phyloP scores from a whole-genome alignment of 164 flowering plant species.

The Tinospora cordifolia region DNA sequence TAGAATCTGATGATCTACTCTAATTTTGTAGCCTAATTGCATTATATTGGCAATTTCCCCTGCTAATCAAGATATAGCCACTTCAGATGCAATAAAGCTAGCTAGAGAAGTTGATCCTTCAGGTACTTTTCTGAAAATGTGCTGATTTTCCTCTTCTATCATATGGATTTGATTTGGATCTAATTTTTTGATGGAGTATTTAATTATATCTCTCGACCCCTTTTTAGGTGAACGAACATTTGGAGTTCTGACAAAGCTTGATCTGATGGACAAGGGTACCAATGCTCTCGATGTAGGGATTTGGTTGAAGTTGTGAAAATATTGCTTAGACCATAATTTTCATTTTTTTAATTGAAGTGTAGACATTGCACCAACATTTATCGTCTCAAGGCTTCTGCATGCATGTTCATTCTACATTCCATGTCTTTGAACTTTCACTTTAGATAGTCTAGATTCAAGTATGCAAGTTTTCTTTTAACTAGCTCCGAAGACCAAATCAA shows the following conservation, averaged over 20 bases:
- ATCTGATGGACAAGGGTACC: slow-evolving; percentile 95
- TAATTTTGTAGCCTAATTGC: slow-evolving; percentile 68
- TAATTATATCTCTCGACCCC: neutral
- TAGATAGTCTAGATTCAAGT: neutral
- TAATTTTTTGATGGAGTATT: neutral
- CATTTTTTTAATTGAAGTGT: neutral
- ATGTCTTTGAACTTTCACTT: neutral
- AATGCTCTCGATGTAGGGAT: slow-evolving; percentile 73
- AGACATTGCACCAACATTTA: neutral
- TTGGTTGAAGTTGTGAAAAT: slow-evolving; percentile 4
- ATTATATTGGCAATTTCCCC: slow-evolving; percentile 89
- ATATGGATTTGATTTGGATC: neutral
- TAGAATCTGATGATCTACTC: neutral
- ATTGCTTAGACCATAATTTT: neutral
- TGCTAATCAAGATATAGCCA: slow-evolving; percentile 96
- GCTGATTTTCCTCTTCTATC: neutral
- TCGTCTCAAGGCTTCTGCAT: neutral
- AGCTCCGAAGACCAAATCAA: neutral
- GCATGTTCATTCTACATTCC: neutral
- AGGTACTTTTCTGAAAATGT: slow-evolving; percentile 32
- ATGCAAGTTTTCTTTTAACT: neutral
- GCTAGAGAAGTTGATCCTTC: slow-evolving; percentile 91
- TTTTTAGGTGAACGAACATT: slow-evolving; percentile 82
- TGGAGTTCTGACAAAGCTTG: slow-evolving; percentile 89
- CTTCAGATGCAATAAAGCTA: slow-evolving; percentile 91